Conservation (phyloP, 2,329 filamentous ascomycete species). For the Exophiala spinifera region DNA sequence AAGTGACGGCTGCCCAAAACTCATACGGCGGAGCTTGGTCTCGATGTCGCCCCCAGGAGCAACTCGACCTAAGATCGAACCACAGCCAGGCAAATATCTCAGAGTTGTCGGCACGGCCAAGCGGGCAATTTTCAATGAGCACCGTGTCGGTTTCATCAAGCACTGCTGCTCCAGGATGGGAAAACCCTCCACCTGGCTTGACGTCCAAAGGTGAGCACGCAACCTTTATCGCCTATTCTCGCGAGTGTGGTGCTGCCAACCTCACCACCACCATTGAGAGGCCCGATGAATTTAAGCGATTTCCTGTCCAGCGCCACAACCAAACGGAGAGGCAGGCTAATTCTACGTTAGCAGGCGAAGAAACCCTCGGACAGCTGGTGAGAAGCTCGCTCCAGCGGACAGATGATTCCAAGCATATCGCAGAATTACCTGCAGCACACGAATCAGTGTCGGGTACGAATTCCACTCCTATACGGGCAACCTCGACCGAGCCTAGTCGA, state of each 20-base stretch:
- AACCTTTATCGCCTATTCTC: background rate
- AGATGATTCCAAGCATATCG: background rate
- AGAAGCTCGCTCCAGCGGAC: background rate
- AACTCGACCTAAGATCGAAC: background rate
- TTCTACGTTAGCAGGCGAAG: background rate
- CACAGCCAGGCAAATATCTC: constrained; percentile 2
- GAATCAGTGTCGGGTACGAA: background rate
- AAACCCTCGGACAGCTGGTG: background rate
- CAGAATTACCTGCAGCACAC: background rate
- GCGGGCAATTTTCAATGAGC: background rate
- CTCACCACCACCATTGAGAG: constrained; percentile 7
- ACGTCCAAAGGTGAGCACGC: background rate
- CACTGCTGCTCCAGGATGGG: background rate
- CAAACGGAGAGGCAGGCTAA: constrained; percentile 3
- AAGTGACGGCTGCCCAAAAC: background rate
- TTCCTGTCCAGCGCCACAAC: background rate
- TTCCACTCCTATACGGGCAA: background rate
- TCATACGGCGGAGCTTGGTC: background rate
- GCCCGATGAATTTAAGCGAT: constrained; percentile 15
- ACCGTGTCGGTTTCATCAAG: constrained; percentile 1
- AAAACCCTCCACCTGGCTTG: background rate
- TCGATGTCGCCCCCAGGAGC: background rate
- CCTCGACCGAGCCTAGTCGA: background rate
- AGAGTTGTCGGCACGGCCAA: background rate
- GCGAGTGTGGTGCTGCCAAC: background rate